A percentile compares a stretch with the other conserved stretches of the same genome.
Conservation (phyloP, 805 yeast genomes). For the Phaffomyces thermotolerans region DNA sequence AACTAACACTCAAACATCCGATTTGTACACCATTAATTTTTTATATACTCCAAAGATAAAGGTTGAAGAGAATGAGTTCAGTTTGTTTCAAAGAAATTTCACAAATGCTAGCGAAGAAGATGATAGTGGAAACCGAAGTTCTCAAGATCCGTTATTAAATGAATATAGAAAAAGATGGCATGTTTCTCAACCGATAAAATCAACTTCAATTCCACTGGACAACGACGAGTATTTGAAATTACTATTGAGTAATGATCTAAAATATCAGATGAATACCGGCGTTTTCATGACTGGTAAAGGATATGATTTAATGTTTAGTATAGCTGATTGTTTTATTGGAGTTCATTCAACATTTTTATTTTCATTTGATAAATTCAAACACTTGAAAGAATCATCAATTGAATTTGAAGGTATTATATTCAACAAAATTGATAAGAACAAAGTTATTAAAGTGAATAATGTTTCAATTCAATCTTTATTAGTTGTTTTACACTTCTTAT, state of each 20-base stretch:
- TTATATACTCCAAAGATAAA: conserved; percentile 13
- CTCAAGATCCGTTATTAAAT: conserved; percentile 15
- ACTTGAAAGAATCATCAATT: conserved; percentile 2
- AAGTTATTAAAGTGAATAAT: conserved; percentile 19
- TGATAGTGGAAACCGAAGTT: not conserved
- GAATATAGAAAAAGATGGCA: conserved; percentile 20
- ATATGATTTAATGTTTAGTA: conserved; percentile 30
- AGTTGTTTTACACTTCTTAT: conserved; percentile 41
- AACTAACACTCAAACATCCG: conserved; percentile 4
- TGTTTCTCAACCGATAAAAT: conserved; percentile 6
- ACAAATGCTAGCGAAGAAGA: conserved; percentile 3
- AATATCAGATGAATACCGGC: conserved; percentile 3
- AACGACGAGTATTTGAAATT: conserved; percentile 2
- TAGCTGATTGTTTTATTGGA: conserved; percentile 28
- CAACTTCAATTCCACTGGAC: conserved; percentile 10
- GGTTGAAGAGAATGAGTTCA: conserved; percentile 8
- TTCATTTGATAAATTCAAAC: conserved; percentile 2
- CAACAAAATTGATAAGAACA: conserved; percentile 3
- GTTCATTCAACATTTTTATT: conserved; percentile 31
- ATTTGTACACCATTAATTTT: conserved; percentile 12
- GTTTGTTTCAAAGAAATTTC: conserved; percentile 10
- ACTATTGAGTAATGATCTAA: conserved; percentile 4
- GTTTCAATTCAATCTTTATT: conserved; percentile 23
- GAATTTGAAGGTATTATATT: conserved; percentile 14
- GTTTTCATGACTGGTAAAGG: conserved; percentile 20